Conservation (phyloP, 768 basidiomycete species). For the Roridomyces roridus region DNA sequence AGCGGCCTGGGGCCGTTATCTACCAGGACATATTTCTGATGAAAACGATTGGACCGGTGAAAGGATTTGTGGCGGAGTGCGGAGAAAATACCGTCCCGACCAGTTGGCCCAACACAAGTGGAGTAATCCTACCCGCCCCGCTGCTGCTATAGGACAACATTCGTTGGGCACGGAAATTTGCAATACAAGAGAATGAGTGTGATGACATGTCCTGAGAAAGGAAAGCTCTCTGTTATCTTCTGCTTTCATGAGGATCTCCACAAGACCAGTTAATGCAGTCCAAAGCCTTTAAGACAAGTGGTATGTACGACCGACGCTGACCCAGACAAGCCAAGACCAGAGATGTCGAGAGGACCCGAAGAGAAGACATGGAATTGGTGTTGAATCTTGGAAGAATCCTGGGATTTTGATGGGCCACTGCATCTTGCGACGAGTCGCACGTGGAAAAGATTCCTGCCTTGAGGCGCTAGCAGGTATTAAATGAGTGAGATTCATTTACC, state of each 20-base stretch:
- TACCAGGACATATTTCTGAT: background rate
- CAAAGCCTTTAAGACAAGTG: too few species aligned
- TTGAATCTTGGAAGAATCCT: conserved; percentile 14
- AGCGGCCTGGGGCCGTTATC: too few species aligned
- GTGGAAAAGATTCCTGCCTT: conserved; percentile 27
- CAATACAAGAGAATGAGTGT: too few species aligned
- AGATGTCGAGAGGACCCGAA: too few species aligned
- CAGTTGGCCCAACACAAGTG: conserved; percentile 9
- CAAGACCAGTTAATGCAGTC: too few species aligned
- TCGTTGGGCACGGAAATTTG: too few species aligned
- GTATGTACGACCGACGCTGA: too few species aligned
- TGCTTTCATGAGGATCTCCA: too few species aligned
- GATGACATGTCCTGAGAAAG: too few species aligned
- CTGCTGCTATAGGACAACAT: conserved; percentile 3
- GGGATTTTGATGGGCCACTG: conserved; percentile 14
- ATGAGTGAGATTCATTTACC: conserved; percentile 29
- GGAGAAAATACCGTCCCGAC: background rate
- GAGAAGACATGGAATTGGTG: background rate
- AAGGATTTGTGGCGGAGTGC: background rate
- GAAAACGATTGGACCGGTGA: background rate
- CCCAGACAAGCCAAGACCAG: too few species aligned
- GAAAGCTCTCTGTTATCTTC: background rate
- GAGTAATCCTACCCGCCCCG: conserved; percentile 1
- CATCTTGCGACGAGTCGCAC: conserved; percentile 21
- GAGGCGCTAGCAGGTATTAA: conserved; percentile 26